Evolutionary conservation across 2,329 filamentous ascomycete genomes (phyloP).

Genomic region (Amauroascus niger): DNA sequence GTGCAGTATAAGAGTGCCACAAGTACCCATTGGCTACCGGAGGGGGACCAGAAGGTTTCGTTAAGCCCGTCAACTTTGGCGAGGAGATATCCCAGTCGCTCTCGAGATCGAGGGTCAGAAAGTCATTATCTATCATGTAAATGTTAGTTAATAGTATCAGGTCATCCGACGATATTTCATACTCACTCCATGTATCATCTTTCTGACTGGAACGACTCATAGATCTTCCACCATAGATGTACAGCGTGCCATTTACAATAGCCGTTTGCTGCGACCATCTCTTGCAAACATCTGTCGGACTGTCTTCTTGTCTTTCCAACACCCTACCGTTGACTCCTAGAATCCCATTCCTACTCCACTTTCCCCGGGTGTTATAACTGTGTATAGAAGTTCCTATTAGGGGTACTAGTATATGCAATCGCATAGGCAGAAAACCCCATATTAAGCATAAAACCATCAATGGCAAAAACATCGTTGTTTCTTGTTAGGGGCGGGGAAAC

Average conservation of each 20-base stretch:
- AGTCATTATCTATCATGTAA: conserved; percentile 53
- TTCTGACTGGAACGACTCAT: conserved; percentile 50
- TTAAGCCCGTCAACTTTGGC: conserved; percentile 53
- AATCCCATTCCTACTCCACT: not conserved
- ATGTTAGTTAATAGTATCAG: conserved; percentile 1
- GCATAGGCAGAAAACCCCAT: not conserved
- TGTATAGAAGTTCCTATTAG: conserved; percentile 24
- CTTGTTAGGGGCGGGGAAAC: not conserved
- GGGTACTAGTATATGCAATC: not conserved
- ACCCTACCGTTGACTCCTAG: not conserved
- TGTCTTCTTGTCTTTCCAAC: conserved; percentile 27
- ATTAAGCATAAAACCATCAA: not conserved
- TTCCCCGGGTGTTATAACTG: not conserved
- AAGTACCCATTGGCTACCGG: conserved; percentile 63
- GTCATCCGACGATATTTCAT: conserved; percentile 20
- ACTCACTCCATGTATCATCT: conserved; percentile 57
- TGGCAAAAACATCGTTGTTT: not conserved
- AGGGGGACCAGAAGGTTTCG: conserved; percentile 59
- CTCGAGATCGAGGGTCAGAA: conserved; percentile 61
- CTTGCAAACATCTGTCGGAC: conserved; percentile 50
- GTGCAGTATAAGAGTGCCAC: conserved; percentile 60
- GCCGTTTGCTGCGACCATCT: conserved; percentile 60
- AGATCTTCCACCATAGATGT: conserved; percentile 63
- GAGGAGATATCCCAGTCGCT: conserved; percentile 59
- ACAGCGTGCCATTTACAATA: conserved; percentile 63